These are phyloP conservation scores for Pseudisothecium myosuroides DNA, from an alignment of 225 moss, liverwort and hornwort species.

Conservation along the genomic window DNA sequence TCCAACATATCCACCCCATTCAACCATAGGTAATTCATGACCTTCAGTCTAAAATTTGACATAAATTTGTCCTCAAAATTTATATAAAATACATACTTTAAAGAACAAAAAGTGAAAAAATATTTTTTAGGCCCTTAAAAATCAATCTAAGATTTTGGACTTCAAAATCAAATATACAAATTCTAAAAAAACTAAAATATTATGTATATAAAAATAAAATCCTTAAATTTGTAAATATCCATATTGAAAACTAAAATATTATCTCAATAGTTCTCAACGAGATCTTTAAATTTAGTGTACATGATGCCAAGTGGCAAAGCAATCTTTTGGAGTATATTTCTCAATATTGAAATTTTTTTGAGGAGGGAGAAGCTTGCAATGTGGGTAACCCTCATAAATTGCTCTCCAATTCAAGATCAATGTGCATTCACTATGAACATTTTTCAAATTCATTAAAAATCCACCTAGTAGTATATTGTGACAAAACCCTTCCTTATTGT, in stretches of 20 bases:
- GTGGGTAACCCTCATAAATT: too few species aligned
- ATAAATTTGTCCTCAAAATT: not conserved
- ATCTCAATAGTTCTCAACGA: not conserved
- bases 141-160: not conserved
- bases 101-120: too few species aligned
- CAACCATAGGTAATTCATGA: not conserved
- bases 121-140: too few species aligned
- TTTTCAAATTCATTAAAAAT: not conserved
- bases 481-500: too few species aligned
- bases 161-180: not conserved
- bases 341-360: too few species aligned
- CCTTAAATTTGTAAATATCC: fast-evolving
- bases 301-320: too few species aligned
- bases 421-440: not conserved
- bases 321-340: too few species aligned
- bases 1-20: too few species aligned
- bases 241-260: not conserved
- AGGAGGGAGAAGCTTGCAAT: too few species aligned
- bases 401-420: not conserved
- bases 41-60: not conserved
- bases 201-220: not conserved
- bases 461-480: too few species aligned
- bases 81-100: too few species aligned
- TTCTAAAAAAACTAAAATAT: not conserved
- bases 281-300: not conserved